Conservation (phyloP, 2,329 filamentous ascomycete species). For the Calonectria hongkongensis region DNA sequence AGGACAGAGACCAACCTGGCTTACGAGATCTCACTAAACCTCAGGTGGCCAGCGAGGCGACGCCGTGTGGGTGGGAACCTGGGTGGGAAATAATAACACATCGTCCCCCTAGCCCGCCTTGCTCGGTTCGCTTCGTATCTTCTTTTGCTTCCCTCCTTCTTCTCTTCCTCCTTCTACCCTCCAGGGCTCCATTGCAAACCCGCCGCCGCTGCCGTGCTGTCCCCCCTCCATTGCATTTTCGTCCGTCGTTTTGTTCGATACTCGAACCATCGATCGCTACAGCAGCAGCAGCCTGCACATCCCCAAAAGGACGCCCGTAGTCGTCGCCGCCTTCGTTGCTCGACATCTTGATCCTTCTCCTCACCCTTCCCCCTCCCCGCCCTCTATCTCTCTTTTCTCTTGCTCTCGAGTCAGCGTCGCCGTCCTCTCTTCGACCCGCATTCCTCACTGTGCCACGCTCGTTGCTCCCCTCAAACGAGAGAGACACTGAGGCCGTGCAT, state of each 20-base stretch:
- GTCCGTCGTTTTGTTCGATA: slow-evolving; percentile 28
- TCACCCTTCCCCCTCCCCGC: neutral
- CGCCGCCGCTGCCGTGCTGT: slow-evolving; percentile 25
- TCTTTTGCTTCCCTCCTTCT: slow-evolving; percentile 18
- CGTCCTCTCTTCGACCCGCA: slow-evolving; percentile 41
- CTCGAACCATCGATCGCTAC: slow-evolving; percentile 9
- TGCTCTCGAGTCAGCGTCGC: slow-evolving; percentile 5
- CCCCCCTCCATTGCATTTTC: neutral
- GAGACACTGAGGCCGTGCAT: slow-evolving; percentile 52
- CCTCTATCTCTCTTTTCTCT: neutral
- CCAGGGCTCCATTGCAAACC: slow-evolving; percentile 26
- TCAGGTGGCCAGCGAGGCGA: slow-evolving; percentile 44
- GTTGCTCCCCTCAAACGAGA: slow-evolving; percentile 22
- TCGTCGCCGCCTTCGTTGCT: slow-evolving; percentile 31
- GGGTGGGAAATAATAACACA: slow-evolving; percentile 46
- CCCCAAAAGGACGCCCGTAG: slow-evolving; percentile 8
- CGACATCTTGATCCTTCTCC: slow-evolving; percentile 6
- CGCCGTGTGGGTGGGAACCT: slow-evolving; percentile 44
- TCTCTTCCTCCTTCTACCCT: slow-evolving; percentile 21
- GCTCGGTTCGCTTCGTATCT: slow-evolving; percentile 39
- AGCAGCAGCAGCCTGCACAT: neutral
- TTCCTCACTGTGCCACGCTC: slow-evolving; percentile 41
- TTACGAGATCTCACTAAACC: slow-evolving; percentile 52
- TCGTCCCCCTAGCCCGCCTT: slow-evolving; percentile 40
- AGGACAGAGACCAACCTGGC: slow-evolving; percentile 37